Evolutionary conservation across 305 asterid species (phyloP).

Genomic region (Rubia tinctorum): DNA sequence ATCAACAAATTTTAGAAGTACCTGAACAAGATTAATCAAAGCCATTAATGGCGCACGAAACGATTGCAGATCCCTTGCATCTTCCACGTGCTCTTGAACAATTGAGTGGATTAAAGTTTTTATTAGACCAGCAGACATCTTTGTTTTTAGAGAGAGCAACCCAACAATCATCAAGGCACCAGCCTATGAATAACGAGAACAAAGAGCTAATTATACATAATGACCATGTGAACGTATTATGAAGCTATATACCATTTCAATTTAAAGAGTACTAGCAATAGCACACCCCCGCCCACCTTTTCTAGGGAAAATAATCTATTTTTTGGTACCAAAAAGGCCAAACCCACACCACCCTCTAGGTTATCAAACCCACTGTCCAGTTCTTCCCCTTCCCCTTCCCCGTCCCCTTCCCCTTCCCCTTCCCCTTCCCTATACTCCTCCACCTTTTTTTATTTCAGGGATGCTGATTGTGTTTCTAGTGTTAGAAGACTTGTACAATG

Average conservation of each 20-base stretch:
- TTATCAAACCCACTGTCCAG: neutral
- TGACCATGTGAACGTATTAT: neutral
- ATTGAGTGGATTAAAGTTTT: slow-evolving; percentile 66
- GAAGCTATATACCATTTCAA: neutral
- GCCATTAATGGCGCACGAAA: slow-evolving; percentile 78
- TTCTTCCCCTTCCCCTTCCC: neutral
- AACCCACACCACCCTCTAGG: neutral
- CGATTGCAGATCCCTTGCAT: slow-evolving; percentile 63
- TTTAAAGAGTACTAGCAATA: neutral
- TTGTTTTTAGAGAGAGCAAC: slow-evolving; percentile 70
- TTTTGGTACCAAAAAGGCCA: neutral
- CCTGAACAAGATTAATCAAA: slow-evolving; percentile 83
- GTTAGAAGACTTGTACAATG: neutral
- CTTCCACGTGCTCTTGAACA: slow-evolving; percentile 57
- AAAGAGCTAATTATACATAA: neutral
- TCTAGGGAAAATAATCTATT: neutral
- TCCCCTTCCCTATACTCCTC: neutral
- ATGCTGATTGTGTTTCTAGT: neutral
- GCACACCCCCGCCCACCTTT: neutral
- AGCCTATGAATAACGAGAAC: slow-evolving; percentile 43
- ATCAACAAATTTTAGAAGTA: slow-evolving; percentile 21
- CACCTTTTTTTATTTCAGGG: too few species aligned
- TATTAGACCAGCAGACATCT: slow-evolving; percentile 56
- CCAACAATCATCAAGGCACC: slow-evolving; percentile 88
- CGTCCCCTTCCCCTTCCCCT: neutral